phyloP scores from a whole-genome alignment of 805 yeast genomes.

The Saturnispora kantuleensis region DNA sequence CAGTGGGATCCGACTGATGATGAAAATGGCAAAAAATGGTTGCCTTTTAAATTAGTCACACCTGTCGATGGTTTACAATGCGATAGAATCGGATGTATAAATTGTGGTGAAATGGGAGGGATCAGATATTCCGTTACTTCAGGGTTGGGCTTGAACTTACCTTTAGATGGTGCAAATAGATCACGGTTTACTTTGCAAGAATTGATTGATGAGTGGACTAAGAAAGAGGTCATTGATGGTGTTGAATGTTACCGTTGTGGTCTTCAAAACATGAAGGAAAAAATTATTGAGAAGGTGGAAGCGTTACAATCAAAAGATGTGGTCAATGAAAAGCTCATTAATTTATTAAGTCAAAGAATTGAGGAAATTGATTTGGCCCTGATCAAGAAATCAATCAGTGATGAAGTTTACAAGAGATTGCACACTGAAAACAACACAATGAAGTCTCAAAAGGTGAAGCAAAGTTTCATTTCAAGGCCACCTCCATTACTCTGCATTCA shows the following conservation, averaged over 20 bases:
- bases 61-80: slow-evolving; percentile 90
- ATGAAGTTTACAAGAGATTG: slow-evolving; percentile 62
- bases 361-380: slow-evolving; percentile 44
- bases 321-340: slow-evolving; percentile 17
- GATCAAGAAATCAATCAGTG: slow-evolving; percentile 59
- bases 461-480: slow-evolving; percentile 66
- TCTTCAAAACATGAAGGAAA: slow-evolving; percentile 47
- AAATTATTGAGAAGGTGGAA: slow-evolving; percentile 32
- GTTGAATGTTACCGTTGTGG: slow-evolving; percentile 95
- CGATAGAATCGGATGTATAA: slow-evolving; percentile 81
- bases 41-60: slow-evolving; percentile 53
- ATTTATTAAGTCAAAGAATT: slow-evolving; percentile 37
- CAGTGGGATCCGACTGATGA: slow-evolving; percentile 67
- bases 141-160: slow-evolving; percentile 64
- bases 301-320: slow-evolving; percentile 13
- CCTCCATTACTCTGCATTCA: slow-evolving; percentile 80
- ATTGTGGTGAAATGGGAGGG: slow-evolving; percentile 92
- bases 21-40: slow-evolving; percentile 34
- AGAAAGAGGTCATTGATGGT: slow-evolving; percentile 81
- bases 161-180: slow-evolving; percentile 31
- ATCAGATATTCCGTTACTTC: slow-evolving; percentile 71
- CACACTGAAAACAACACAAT: slow-evolving; percentile 67
- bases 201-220: slow-evolving; percentile 55
- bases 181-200: slow-evolving; percentile 37
- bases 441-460: slow-evolving; percentile 76